A percentile compares a stretch with the other conserved stretches of the same genome.
These are phyloP conservation scores for Diaporthe sp. DNA, from an alignment of 2,329 filamentous ascomycete genomes.

Conservation along the genomic window DNA sequence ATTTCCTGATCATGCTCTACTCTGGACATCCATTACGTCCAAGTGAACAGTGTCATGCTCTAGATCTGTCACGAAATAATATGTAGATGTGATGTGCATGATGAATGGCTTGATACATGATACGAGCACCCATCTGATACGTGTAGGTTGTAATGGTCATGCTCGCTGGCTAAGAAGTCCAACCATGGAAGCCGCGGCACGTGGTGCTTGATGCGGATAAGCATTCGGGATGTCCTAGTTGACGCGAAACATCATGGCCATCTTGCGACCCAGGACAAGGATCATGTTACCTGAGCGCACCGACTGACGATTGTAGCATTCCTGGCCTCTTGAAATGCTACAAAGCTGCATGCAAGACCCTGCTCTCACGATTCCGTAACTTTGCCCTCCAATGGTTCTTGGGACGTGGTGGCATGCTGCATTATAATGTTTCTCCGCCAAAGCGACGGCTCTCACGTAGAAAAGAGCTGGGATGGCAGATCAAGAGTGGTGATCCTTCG, in stretches of 20 bases:
- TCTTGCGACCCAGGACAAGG: not conserved
- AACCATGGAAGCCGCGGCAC: not conserved
- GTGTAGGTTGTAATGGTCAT: not conserved
- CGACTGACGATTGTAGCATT: not conserved
- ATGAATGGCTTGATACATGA: not conserved
- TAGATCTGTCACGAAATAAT: not conserved
- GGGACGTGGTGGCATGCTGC: not conserved
- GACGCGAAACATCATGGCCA: not conserved
- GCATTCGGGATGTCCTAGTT: constrained; percentile 5
- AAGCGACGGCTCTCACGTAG: not conserved
- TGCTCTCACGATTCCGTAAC: not conserved
- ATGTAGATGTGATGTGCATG: not conserved
- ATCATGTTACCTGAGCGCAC: not conserved
- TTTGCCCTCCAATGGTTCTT: not conserved
- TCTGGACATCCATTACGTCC: not conserved
- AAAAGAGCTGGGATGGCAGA: not conserved
- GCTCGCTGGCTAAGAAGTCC: not conserved
- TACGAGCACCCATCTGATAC: not conserved
- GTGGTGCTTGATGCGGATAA: not conserved
- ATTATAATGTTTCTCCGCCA: not conserved
- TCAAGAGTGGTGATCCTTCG: not conserved
- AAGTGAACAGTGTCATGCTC: not conserved
- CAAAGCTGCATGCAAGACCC: not conserved
- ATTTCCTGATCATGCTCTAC: not conserved
- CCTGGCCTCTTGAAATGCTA: not conserved